phyloP scores from a whole-genome alignment of 139 green algal genomes.

The Mesotaenium endlicherianum region DNA sequence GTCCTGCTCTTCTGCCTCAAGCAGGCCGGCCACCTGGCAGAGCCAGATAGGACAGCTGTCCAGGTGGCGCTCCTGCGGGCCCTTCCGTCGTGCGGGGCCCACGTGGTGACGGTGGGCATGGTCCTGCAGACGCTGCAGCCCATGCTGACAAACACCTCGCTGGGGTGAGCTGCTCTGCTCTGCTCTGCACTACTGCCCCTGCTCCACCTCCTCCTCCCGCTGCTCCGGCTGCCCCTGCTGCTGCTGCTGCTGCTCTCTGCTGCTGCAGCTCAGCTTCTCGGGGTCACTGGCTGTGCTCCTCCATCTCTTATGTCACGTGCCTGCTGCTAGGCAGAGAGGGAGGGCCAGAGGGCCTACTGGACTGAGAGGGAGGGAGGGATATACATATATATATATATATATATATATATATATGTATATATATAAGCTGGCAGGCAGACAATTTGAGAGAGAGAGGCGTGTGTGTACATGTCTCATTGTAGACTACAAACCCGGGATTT shows the following conservation, averaged over 20 bases:
- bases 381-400: neutral
- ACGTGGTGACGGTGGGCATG: neutral
- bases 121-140: neutral
- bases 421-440: neutral
- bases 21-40: too few species aligned
- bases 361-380: neutral
- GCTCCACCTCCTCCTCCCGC: too few species aligned
- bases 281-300: neutral
- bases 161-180: neutral
- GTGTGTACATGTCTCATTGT: neutral
- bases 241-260: too few species aligned
- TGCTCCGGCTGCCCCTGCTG: too few species aligned
- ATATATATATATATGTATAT: constrained; percentile 1
- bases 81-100: neutral
- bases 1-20: neutral
- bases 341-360: too few species aligned
- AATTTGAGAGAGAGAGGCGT: neutral
- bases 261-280: neutral
- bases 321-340: too few species aligned
- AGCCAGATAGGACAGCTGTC: too few species aligned
- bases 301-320: constrained; percentile 7
- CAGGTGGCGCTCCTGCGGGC: neutral
- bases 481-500: neutral
- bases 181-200: neutral
- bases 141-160: neutral